Conservation (phyloP, 2,329 filamentous ascomycete genomes). For the Trichoderma atrobrunneum region DNA sequence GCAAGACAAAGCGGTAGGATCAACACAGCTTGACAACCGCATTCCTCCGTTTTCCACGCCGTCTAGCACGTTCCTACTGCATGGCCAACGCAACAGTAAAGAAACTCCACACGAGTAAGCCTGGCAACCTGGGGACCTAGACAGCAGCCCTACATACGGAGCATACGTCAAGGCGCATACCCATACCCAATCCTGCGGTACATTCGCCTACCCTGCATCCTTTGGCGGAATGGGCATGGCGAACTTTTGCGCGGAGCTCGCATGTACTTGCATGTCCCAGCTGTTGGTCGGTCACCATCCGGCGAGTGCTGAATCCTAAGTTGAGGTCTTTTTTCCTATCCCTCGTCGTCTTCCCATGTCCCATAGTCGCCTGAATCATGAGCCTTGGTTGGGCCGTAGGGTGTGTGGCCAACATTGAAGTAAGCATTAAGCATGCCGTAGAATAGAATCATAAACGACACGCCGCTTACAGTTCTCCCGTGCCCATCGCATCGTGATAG, state of each 20-base stretch:
- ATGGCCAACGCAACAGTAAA: not conserved
- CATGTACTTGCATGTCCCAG: not conserved
- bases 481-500: not conserved
- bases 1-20: not conserved
- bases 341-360: not conserved
- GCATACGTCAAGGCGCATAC: not conserved
- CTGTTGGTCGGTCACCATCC: not conserved
- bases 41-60: not conserved
- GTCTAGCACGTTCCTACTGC: not conserved
- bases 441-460: not conserved
- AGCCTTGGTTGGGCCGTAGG: not conserved
- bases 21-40: not conserved
- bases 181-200: not conserved
- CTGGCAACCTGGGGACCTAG: not conserved
- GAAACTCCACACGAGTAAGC: not conserved
- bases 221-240: not conserved
- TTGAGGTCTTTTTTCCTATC: not conserved
- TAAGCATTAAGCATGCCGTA: not conserved
- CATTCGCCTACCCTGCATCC: not conserved
- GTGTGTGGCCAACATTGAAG: not conserved
- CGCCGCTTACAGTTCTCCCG: not conserved
- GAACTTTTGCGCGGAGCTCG: not conserved
- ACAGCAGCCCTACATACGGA: conserved; percentile 12
- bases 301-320: not conserved
- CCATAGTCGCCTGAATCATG: not conserved